Base-by-base conservation (phyloP, 2,329 filamentous ascomycete species). In the Verticillium nonalfalfae region DNA sequence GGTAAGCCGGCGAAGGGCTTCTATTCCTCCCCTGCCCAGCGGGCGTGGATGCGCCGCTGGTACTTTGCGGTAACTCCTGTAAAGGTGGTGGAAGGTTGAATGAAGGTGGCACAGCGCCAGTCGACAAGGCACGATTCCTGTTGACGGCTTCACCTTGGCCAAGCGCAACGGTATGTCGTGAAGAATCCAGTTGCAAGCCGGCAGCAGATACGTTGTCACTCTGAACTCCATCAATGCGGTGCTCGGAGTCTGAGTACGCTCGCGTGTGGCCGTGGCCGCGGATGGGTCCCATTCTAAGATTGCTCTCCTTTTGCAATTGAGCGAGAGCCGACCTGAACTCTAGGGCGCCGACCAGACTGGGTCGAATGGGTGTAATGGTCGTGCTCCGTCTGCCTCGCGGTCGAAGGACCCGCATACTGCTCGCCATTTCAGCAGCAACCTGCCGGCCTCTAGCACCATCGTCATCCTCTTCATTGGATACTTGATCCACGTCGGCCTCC, bases 311-410 rank as follows among this genome's bases (percentile, higher is more conserved):
- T 69, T 96, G 88, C 61, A 99, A 77, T 2, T 93, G 93, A n/a
- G 91, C 89, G 56, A 99, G 79, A 3, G 97, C 89, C 2, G 94
- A 94, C 68, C 93, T 85, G 68, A 99, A 99, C 75, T 99, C 95
- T 61, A 99, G 80, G 9, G 91, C 95, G 54, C 95, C 95, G 3
- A 99, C 89, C 56, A 99, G 79, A 78, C 95, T 98, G 1, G 95
- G 94, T 54, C 95, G 85, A 64, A 99, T 97, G 0, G 93, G 90
- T 7, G 88, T 94, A 63, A 93, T 84, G 2, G 91, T 92, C 66
- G 88, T 89, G 66, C 89, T 86, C 65, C 87, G 84, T 55, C 82
- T 82, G 56, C 85, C 81, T 36, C 79, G 78, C 1, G 90, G 86
- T 26, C 92, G 85, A 66, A 87, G 87, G 34, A 98, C 82, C 61